A percentile compares a stretch with the other conserved stretches of the same genome.
Conservation (phyloP, 768 basidiomycete species). For the Calocybe indica region DNA sequence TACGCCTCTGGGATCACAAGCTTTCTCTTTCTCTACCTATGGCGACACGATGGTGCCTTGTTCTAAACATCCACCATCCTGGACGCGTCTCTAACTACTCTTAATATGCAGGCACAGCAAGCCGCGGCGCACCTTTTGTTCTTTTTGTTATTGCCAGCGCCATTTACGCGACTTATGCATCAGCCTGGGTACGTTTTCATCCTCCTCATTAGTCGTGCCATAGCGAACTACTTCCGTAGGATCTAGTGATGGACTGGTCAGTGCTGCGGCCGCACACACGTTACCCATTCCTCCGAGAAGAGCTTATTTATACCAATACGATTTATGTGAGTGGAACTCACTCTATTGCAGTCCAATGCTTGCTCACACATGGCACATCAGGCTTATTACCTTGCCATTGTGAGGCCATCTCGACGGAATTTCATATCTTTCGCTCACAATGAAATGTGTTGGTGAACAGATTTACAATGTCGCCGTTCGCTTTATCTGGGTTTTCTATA, state of each 20-base stretch:
- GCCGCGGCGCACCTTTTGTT: conserved; percentile 46
- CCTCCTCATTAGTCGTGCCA: neutral
- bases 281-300: conserved; percentile 62
- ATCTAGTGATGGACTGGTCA: conserved; percentile 91
- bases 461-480: conserved; percentile 67
- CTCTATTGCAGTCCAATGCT: neutral
- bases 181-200: conserved; percentile 60
- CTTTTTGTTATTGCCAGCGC: conserved; percentile 64
- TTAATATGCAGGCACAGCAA: conserved; percentile 14
- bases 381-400: conserved; percentile 78
- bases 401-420: conserved; percentile 23
- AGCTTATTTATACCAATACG: conserved; percentile 66
- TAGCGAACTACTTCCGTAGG: conserved; percentile 34
- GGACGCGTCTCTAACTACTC: neutral
- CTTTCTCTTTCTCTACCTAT: conserved; percentile 67
- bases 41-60: conserved; percentile 59
- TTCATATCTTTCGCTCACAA: neutral
- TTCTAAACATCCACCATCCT: conserved; percentile 10
- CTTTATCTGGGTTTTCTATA: conserved; percentile 80
- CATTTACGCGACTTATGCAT: conserved; percentile 64
- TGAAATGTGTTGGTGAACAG: conserved; percentile 27
- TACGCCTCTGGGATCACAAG: conserved; percentile 64
- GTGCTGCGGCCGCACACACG: conserved; percentile 52
- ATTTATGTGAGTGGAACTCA: conserved; percentile 40
- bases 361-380: conserved; percentile 16